Base-by-base conservation (phyloP, 139 green algal genomes). In the Haematococcus sp. region DNA sequence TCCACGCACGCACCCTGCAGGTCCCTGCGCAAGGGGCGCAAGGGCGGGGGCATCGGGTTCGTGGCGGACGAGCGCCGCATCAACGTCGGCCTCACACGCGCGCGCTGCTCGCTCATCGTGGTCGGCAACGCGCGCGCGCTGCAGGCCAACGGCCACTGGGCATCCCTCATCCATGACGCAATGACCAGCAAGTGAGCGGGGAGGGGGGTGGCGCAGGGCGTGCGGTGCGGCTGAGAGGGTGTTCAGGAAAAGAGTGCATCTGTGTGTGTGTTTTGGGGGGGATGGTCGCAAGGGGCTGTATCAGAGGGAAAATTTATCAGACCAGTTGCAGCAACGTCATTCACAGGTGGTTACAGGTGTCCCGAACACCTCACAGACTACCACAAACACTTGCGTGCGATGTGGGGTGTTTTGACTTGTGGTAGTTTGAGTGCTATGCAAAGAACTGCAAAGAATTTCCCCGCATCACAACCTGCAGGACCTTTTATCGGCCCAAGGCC, bases 21-120 rank as follows among this genome's bases (percentile, higher is more conserved):
- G 44, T 23, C 46, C 4, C 23, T 72, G 43, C 66, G 66, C 27
- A 74, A 74, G 54, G 33, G 31, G 22, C n/a, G 67, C 11, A 72
- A 75, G 34, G 60, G 49, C 46, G 13, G 27, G 22, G 58, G 70
- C 44, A 92, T 97, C 17, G 92, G 92, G 20, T 97, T 97, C 70
- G 89, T 95, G 23, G 83, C 90, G 0, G 93, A 98, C 73, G 89
- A 92, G 83, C 86, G 92, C 31, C 89, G 93, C 71, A 91, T 98
- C 81, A 97, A 97, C 69, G 93, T 98, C 17, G 93, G 88, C 17
- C 80, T 98, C 58, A 97, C 93, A 4, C 83, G 93, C 5, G 93
- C 91, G 5, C 86, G 89, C 13, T 88, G 84, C 68, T 88, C 81
- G 23, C 86, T 97, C 49, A 76, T 96, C 27, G 87, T 97, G n/a